These are phyloP conservation scores for Jatropha multifida DNA, from an alignment of 441 rosid species.

Conservation along the genomic window DNA sequence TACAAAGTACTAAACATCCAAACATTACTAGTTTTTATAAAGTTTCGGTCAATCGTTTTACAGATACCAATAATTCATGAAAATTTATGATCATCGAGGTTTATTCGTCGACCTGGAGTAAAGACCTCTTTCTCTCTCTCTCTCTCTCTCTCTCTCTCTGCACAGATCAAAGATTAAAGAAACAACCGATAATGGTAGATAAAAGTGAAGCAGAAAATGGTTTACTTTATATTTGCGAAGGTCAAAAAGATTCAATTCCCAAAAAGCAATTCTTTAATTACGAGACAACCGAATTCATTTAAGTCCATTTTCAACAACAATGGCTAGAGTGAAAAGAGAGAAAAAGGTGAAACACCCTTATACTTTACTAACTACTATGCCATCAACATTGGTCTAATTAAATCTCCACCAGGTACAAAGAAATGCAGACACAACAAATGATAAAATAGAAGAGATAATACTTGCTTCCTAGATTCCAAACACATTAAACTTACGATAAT, in stretches of 20 bases:
- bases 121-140: no score
- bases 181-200: constrained; percentile 21
- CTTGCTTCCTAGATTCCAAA: constrained; percentile 28
- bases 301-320: constrained; percentile 21
- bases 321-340: neutral
- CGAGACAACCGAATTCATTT: constrained; percentile 30
- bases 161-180: constrained; percentile 16
- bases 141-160: neutral
- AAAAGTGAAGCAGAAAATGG: constrained; percentile 36
- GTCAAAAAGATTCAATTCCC: constrained; percentile 53
- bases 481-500: neutral
- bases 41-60: no score
- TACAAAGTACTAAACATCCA: no score
- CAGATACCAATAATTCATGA: no score
- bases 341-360: neutral
- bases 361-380: no score
- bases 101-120: no score
- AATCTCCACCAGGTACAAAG: neutral
- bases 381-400: neutral
- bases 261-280: constrained; percentile 30
- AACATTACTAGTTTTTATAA: no score
- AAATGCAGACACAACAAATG: neutral
- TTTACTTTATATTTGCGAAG: constrained; percentile 36
- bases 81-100: no score
- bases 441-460: neutral